phyloP scores from a whole-genome alignment of 2,329 filamentous ascomycete species.

The Pseudogymnoascus sp. region DNA sequence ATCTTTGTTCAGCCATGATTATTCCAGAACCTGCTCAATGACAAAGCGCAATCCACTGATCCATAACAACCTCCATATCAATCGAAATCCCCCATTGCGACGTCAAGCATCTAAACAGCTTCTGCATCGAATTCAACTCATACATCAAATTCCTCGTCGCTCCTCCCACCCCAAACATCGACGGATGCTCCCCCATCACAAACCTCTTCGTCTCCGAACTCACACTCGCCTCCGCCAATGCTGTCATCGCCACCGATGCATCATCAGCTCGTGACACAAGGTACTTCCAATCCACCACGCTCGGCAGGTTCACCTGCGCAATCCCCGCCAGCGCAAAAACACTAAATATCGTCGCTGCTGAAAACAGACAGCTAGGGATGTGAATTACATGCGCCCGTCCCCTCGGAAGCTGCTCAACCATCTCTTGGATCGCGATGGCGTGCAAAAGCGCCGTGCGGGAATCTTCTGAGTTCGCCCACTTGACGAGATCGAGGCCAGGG shows the following conservation, averaged over 20 bases:
- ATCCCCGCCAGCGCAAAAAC: conserved; percentile 36
- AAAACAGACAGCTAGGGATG: conserved; percentile 40
- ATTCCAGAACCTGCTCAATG: conserved; percentile 26
- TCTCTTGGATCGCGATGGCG: conserved; percentile 41
- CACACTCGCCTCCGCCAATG: conserved; percentile 20
- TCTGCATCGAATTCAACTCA: conserved; percentile 42
- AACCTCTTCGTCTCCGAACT: conserved; percentile 36
- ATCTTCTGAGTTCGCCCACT: conserved; percentile 36
- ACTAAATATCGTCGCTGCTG: conserved; percentile 38
- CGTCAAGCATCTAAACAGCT: conserved; percentile 38
- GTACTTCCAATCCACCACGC: conserved; percentile 37
- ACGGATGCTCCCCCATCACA: conserved; percentile 29
- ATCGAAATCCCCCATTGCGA: conserved; percentile 41
- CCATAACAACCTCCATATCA: conserved; percentile 40
- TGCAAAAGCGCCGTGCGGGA: conserved; percentile 38
- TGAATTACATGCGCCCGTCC: conserved; percentile 40
- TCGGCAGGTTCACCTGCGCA: conserved; percentile 34
- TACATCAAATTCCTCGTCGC: conserved; percentile 38
- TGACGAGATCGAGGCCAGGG: conserved; percentile 32
- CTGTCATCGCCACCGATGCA: conserved; percentile 22
- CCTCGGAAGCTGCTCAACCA: conserved; percentile 39
- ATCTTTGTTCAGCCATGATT: neutral
- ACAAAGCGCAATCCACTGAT: conserved; percentile 39
- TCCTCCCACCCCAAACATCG: conserved; percentile 22
- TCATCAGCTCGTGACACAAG: conserved; percentile 29